Percentiles rank a stretch among this genome's conserved stretches.
These are phyloP conservation scores for Cyberlindnera mycetangii DNA, from an alignment of 805 yeast genomes.

Conservation along the genomic window DNA sequence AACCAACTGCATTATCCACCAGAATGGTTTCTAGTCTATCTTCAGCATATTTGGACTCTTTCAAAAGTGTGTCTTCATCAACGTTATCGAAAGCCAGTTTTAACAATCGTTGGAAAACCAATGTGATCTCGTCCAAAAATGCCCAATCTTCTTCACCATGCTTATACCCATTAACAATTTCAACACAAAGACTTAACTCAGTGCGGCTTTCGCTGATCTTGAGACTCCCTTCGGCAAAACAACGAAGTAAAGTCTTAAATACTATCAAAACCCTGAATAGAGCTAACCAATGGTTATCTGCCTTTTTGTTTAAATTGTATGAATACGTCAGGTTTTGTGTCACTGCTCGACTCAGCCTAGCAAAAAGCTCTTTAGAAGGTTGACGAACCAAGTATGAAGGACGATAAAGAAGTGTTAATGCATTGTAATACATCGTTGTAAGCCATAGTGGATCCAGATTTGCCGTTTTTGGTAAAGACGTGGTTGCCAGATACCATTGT, in stretches of 20 bases:
- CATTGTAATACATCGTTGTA: conserved; percentile 43
- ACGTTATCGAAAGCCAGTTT: conserved; percentile 44
- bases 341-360: conserved; percentile 43
- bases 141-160: conserved; percentile 45
- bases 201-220: conserved; percentile 45
- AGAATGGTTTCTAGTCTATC: conserved; percentile 45
- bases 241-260: conserved; percentile 45
- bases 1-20: conserved; percentile 44
- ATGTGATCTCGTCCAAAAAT: conserved; percentile 44
- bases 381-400: conserved; percentile 48
- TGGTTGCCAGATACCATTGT: conserved; percentile 33
- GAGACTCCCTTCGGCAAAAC: conserved; percentile 46
- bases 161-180: conserved; percentile 41
- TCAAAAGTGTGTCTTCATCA: conserved; percentile 35
- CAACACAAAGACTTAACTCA: conserved; percentile 47
- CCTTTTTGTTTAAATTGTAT: conserved; percentile 38
- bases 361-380: conserved; percentile 39
- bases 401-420: conserved; percentile 44
- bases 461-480: conserved; percentile 14
- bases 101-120: conserved; percentile 44
- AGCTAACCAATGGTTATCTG: conserved; percentile 41
- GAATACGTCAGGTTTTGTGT: conserved; percentile 45
- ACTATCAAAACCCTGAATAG: conserved; percentile 46
- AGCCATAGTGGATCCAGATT: conserved; percentile 29
- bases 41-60: conserved; percentile 42